Evolutionary conservation across 2,329 filamentous ascomycete genomes (phyloP).

Genomic region (Beauveria varroae): DNA sequence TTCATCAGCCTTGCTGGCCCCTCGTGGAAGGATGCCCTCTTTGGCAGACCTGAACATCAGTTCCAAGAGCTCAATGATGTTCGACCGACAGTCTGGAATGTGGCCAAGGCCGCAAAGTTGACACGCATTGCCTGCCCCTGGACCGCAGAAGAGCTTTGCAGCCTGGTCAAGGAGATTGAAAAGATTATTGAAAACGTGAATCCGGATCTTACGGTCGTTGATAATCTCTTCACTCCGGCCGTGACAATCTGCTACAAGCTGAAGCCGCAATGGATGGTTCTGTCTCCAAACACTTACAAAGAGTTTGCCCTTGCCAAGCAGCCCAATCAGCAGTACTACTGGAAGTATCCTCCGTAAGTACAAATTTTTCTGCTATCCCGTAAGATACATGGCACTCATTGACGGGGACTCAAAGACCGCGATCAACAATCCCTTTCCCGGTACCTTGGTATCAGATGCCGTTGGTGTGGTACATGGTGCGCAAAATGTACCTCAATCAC

Average conservation of each 20-base stretch:
- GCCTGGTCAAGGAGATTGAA: conserved; percentile 4
- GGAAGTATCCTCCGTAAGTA: conserved; percentile 11
- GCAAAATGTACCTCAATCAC: conserved; percentile 1
- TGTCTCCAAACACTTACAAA: conserved; percentile 11
- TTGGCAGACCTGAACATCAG: neutral
- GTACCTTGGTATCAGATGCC: conserved; percentile 5
- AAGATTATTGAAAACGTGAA: conserved; percentile 1
- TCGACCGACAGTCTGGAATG: conserved; percentile 7
- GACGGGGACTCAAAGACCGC: neutral
- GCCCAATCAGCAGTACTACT: neutral
- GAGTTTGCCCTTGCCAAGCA: conserved; percentile 7
- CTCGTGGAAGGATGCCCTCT: conserved; percentile 1
- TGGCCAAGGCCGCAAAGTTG: neutral
- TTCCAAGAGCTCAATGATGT: neutral
- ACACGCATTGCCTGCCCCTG: conserved; percentile 9
- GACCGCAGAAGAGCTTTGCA: conserved; percentile 3
- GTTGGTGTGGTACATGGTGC: conserved; percentile 5
- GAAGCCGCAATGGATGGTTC: conserved; percentile 8
- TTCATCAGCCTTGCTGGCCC: conserved; percentile 5
- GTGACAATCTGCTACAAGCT: conserved; percentile 10
- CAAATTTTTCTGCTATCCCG: neutral
- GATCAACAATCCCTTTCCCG: conserved; percentile 1
- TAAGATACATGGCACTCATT: neutral
- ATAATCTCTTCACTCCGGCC: conserved; percentile 13
- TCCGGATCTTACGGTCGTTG: conserved; percentile 9